These are phyloP conservation scores for Zarea fungicola DNA, from an alignment of 2,329 filamentous ascomycete genomes.

Conservation along the genomic window DNA sequence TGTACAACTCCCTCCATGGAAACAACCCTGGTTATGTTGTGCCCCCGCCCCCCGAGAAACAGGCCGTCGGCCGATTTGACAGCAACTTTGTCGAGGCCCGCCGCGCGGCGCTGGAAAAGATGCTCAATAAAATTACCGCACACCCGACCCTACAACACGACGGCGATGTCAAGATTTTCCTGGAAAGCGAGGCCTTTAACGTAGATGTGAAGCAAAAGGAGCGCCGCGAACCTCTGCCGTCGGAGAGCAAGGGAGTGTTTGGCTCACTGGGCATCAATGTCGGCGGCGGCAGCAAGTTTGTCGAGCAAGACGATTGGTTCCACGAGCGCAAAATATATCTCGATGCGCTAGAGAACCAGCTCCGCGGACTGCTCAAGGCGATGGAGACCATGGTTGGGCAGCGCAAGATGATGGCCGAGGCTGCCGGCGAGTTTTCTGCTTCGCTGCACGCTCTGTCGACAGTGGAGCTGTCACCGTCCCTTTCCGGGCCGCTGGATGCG, in stretches of 20 bases:
- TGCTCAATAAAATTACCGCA: constrained; percentile 91
- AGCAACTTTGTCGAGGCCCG: constrained; percentile 93
- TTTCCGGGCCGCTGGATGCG: constrained; percentile 85
- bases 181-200: constrained; percentile 94
- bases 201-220: constrained; percentile 98
- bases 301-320: constrained; percentile 99
- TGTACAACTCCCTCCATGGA: constrained; percentile 88
- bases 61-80: constrained; percentile 93
- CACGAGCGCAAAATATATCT: constrained; percentile 93
- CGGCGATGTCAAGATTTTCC: constrained; percentile 87
- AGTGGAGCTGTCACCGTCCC: constrained; percentile 82
- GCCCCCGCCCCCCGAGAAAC: constrained; percentile 94
- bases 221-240: constrained; percentile 76
- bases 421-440: constrained; percentile 86
- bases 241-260: constrained; percentile 90
- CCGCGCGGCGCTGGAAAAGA: constrained; percentile 86
- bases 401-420: constrained; percentile 88
- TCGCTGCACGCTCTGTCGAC: constrained; percentile 89
- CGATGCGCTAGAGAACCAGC: constrained; percentile 85
- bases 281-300: constrained; percentile 77
- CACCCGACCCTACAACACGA: constrained; percentile 92
- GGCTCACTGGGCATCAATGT: constrained; percentile 77
- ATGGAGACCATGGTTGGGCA: constrained; percentile 91
- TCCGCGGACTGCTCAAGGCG: constrained; percentile 85
- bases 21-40: constrained; percentile 96